A percentile compares a stretch with the other conserved stretches of the same genome.
Conservation (phyloP, 2,329 filamentous ascomycete species). For the Colletotrichum destructivum region DNA sequence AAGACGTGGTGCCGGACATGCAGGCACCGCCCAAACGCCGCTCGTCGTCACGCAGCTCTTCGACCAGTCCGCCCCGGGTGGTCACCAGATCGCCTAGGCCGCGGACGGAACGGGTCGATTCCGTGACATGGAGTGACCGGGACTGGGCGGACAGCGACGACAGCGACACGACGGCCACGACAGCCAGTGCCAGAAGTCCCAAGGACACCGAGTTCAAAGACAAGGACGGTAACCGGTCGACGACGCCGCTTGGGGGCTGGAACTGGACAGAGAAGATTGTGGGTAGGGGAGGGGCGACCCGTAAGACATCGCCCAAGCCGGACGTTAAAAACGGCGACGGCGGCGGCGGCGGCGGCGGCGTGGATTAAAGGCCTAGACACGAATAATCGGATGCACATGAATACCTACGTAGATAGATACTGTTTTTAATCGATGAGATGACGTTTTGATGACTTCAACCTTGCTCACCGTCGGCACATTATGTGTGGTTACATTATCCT, state of each 20-base stretch:
- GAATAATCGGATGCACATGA: slow-evolving; percentile 4
- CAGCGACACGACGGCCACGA: slow-evolving; percentile 53
- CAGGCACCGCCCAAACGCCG: slow-evolving; percentile 47
- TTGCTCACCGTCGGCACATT: no score
- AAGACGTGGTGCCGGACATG: slow-evolving; percentile 63
- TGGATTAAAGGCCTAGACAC: slow-evolving; percentile 1
- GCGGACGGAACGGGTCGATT: slow-evolving; percentile 58
- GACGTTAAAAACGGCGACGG: slow-evolving; percentile 6
- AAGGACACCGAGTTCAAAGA: slow-evolving; percentile 44
- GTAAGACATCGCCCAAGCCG: slow-evolving; percentile 29
- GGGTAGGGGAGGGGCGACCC: slow-evolving; percentile 52
- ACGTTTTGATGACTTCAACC: slow-evolving; percentile 9
- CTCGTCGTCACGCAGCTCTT: slow-evolving; percentile 33
- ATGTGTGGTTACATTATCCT: no score
- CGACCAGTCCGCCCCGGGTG: slow-evolving; percentile 34
- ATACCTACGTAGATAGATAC: slow-evolving; percentile 16
- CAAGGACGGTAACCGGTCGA: slow-evolving; percentile 43
- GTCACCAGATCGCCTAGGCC: slow-evolving; percentile 18
- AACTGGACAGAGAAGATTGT: slow-evolving; percentile 71
- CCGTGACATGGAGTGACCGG: slow-evolving; percentile 76
- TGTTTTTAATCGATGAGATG: slow-evolving; percentile 35
- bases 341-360: background rate
- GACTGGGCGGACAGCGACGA: slow-evolving; percentile 73
- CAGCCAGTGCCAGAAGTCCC: slow-evolving; percentile 33
- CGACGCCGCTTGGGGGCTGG: slow-evolving; percentile 55